Base-by-base conservation (phyloP, 805 yeast species). In the Maudiozyma serrabonitensis region DNA sequence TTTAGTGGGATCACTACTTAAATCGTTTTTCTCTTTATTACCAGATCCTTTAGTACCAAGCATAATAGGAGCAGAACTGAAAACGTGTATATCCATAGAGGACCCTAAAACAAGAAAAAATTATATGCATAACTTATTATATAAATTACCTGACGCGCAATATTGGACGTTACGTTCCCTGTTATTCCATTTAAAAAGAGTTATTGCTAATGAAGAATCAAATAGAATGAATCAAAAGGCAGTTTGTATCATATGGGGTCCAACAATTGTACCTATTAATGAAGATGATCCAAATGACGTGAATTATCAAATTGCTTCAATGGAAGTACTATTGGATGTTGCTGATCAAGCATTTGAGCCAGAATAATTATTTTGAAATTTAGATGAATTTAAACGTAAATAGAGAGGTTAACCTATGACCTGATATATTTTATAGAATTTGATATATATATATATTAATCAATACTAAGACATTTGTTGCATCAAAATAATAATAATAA, bases 161-260 rank as follows among this genome's bases (percentile, higher is more conserved):
- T 93, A 93, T 65, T 90, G 95, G 74, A 90, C 98, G 0, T 73
- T 93, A 56, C 73, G 97, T 55, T 80, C 87, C 35, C 70, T 93
- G 55, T 71, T 90, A 1, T 87, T 91, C 74, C 99, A 93, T 66
- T 76, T 93, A 53, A 81, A 83, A 53, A 78, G 83, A 49, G 82
- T 93, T 13, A 79, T 83, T 38, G 75, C 76, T 28, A 73, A 80
- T 49, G 82, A 81, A 59, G 73, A 74, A 19, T 57, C 68, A 35
- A 88, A 89, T 63, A 76, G 93, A 62, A 93, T 93, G 99, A 81
- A 81, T 44, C 74, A 82, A 50, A 82, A 83, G 60, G 83, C 85
- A 52, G 67, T 93, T 58, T 87, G 95, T 44, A 87, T 87, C 39
- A 89, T 91, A 38, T 93, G 99, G 99, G 96, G 97, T 0, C 95